Percentiles rank a stretch among this genome's conserved stretches.
These are phyloP conservation scores for Porphyrellus sp. DNA, from an alignment of 1,284 basidiomycete genomes.

Conservation along the genomic window DNA sequence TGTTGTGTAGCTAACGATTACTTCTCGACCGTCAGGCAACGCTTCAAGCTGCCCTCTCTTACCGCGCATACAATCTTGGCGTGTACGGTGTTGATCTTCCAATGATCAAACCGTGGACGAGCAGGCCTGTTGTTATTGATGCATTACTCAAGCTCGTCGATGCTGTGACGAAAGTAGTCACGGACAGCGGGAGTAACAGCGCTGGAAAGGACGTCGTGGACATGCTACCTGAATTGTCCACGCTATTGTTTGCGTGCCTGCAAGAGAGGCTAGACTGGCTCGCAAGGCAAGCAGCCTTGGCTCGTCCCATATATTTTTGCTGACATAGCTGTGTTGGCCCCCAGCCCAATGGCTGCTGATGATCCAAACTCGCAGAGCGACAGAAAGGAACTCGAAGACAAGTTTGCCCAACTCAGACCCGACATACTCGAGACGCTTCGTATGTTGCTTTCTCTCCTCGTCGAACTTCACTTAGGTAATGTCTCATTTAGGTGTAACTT, in stretches of 20 bases:
- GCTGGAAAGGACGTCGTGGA: slow-evolving; percentile 49
- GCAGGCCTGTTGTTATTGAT: slow-evolving; percentile 63
- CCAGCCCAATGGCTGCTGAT: slow-evolving; percentile 45
- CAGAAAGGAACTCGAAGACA: slow-evolving; percentile 54
- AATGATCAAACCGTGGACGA: slow-evolving; percentile 84
- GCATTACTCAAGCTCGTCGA: slow-evolving; percentile 73
- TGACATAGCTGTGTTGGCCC: slow-evolving; percentile 3
- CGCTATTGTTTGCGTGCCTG: slow-evolving; percentile 66
- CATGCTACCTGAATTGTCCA: slow-evolving; percentile 66
- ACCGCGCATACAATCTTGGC: slow-evolving; percentile 65
- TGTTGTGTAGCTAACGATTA: background rate
- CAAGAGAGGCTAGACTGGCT: slow-evolving; percentile 73
- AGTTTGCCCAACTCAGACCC: slow-evolving; percentile 67
- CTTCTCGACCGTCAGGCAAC: slow-evolving; percentile 49
- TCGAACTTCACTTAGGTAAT: background rate
- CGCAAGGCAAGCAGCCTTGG: slow-evolving; percentile 45
- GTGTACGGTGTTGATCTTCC: slow-evolving; percentile 77
- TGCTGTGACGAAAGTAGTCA: slow-evolving; percentile 49
- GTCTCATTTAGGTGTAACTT: slow-evolving; percentile 46
- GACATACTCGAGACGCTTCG: slow-evolving; percentile 75
- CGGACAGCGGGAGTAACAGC: slow-evolving; percentile 18
- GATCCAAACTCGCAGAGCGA: slow-evolving; percentile 51
- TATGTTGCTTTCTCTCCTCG: slow-evolving; percentile 37
- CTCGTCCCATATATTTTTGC: background rate
- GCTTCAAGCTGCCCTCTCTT: slow-evolving; percentile 68